Evolutionary conservation across 2,329 filamentous ascomycete species (phyloP).

Genomic region (Alternaria solani): DNA sequence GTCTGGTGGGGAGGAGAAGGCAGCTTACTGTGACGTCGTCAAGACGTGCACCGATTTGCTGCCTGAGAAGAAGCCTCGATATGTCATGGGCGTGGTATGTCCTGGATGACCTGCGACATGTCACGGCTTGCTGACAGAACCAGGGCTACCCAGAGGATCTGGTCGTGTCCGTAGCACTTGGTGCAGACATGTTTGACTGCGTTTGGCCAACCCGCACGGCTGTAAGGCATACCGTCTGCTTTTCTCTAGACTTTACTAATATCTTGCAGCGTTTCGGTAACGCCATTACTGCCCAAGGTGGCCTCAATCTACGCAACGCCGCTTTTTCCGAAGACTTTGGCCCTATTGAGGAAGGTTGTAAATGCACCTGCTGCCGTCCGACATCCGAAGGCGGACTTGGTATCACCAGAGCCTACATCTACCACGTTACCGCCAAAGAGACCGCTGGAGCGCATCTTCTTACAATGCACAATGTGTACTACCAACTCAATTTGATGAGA

Average conservation of each 20-base stretch:
- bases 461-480: conserved; percentile 96
- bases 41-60: conserved; percentile 83
- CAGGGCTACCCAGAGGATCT: conserved; percentile 94
- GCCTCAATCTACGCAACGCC: conserved; percentile 84
- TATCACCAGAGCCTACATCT: conserved; percentile 86
- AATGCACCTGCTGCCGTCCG: conserved; percentile 78
- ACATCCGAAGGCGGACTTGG: conserved; percentile 74
- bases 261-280: conserved; percentile 79
- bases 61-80: conserved; percentile 91
- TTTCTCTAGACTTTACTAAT: not conserved
- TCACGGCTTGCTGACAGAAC: conserved; percentile 25
- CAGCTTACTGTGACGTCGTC: conserved; percentile 90
- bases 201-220: conserved; percentile 98
- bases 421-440: conserved; percentile 93
- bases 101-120: not conserved
- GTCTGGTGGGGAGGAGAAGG: conserved; percentile 93
- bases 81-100: conserved; percentile 92
- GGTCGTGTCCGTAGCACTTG: conserved; percentile 89
- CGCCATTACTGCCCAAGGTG: conserved; percentile 80
- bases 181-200: conserved; percentile 99
- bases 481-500: conserved; percentile 85
- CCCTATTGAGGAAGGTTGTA: conserved; percentile 83
- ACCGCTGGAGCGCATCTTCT: conserved; percentile 87
- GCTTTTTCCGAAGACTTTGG: conserved; percentile 80
- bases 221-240: conserved; percentile 51